Evolutionary conservation across 208 protist genomes (phyloP).

Genomic region (Leptomonas seymouri): DNA sequence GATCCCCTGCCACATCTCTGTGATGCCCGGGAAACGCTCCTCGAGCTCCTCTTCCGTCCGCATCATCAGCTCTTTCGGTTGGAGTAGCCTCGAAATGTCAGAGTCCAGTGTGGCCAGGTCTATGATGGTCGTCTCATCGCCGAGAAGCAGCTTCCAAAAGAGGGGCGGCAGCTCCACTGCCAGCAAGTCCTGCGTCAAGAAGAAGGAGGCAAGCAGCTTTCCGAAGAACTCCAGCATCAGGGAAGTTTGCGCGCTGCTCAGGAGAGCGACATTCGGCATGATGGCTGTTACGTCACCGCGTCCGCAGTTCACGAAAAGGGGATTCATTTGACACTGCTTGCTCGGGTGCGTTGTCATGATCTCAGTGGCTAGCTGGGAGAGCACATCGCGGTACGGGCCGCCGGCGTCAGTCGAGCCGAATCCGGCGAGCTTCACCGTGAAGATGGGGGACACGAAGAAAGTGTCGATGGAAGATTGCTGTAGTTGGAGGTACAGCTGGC

Average conservation of each 20-base stretch:
- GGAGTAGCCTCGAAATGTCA: slow-evolving; percentile 57
- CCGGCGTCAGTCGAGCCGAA: slow-evolving; percentile 92
- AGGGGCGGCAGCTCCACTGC: slow-evolving; percentile 92
- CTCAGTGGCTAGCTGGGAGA: slow-evolving; percentile 87
- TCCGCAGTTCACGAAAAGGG: slow-evolving; percentile 84
- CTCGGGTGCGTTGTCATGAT: slow-evolving; percentile 89
- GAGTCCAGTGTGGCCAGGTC: slow-evolving; percentile 72
- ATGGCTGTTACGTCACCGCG: slow-evolving; percentile 60
- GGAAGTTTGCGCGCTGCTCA: slow-evolving; percentile 63
- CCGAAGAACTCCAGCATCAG: slow-evolving; percentile 94
- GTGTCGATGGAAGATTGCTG: slow-evolving; percentile 63
- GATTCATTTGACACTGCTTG: slow-evolving; percentile 84
- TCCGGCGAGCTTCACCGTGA: slow-evolving; percentile 87
- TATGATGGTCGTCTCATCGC: slow-evolving; percentile 52
- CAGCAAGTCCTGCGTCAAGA: slow-evolving; percentile 90
- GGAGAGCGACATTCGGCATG: slow-evolving; percentile 72
- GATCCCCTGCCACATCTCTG: slow-evolving; percentile 46
- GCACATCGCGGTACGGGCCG: slow-evolving; percentile 90
- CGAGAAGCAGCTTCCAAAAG: slow-evolving; percentile 93
- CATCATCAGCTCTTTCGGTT: slow-evolving; percentile 67
- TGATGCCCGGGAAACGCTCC: slow-evolving; percentile 80
- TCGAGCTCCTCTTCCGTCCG: slow-evolving; percentile 78
- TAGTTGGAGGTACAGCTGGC: slow-evolving; percentile 87
- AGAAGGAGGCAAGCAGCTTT: slow-evolving; percentile 93
- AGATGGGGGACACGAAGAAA: slow-evolving; percentile 88